Base-by-base conservation (phyloP, 2,329 filamentous ascomycete species). In the Orbilia javanica region DNA sequence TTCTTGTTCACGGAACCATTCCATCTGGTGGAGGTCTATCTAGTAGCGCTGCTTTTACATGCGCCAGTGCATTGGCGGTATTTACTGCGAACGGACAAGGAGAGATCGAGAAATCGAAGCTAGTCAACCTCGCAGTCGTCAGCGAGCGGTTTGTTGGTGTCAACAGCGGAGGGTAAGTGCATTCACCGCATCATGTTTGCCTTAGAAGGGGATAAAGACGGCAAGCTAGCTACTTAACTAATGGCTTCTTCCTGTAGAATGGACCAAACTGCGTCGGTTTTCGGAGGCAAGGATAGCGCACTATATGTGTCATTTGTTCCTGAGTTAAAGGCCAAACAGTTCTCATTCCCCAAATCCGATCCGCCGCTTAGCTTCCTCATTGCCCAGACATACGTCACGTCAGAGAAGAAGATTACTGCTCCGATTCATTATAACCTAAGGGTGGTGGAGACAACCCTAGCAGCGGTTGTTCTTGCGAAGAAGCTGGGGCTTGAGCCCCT, bases 201-300 rank as follows among this genome's bases (percentile, higher is more conserved):
- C 10, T n/a, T 10, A 42, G 1, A 10, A 1, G 18, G 31, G 44
- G 8, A 22, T 48, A 11, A 18, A 29, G n/a, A n/a, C n/a, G n/a
- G 10, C 7, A 18, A 15, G 15, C 11, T 3, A 39, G 36, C 11
- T 39, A n/a, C n/a, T 42, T 18, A 25, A 15, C 39, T 60, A 25
- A 57, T 31, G 11, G n/a, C 8, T 10, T 0, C 18, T 15, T 34
- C 15, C 18, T 70, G 78, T 79, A 93, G 94, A 70, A 98, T 99
- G 96, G 96, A 99, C 83, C 96, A 99, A 86, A 91, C 94, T 13
- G 96, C 96, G 36, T 98, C 95, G 0, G 95, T 99, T 80, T 96
- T 99, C 85, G 95, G 94, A 0, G 88, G 93, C 82, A 90, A 91
- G 80, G 94, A 93, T 63, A 93, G 92, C 44, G 94, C 96, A 8